Base-by-base conservation (phyloP, 2,329 filamentous ascomycete species). In the Xylariaceae sp. region DNA sequence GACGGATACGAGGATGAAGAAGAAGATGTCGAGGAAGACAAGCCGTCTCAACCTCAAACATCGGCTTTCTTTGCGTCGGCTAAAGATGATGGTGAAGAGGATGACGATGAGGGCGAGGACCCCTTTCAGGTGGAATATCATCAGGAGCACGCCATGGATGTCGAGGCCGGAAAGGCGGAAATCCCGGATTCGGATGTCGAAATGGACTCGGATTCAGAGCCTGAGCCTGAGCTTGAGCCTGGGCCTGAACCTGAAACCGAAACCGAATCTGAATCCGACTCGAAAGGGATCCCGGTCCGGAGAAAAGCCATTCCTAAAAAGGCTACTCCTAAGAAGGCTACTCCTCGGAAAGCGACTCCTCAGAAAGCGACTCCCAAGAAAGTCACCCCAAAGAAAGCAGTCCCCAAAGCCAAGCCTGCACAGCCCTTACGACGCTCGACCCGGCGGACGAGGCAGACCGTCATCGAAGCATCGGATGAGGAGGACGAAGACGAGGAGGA, bases 71-170 rank as follows among this genome's bases (percentile, higher is more conserved):
- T 70, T 45, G 59, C 65, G 0, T 51, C 56, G 3, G 54, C 60
- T 35, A 15, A 62, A 4, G 58, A 60, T 4, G 55, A 66, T n/a
- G 65, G 23, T 30, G 23, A 30, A 5, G 23, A 70, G n/a, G 62
- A 68, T 48, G 65, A 65, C 1, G 65, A 67, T 18, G 67, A 70
- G 11, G 67, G 56, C 7, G 58, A 69, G 9, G 64, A 72, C 51
- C 67, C 68, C 8, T 69, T 71, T 15, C 61, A 71, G 57, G 66
- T 71, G 13, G 70, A 72, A 35, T 69, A 70, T 50, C 65, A 68
- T n/a, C 23, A 30, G 5, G 62, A 64, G 17, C 18, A 62, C 23
- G 11, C 10, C 2, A 37, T 58, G 6, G 51, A 61, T 10, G 42
- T 57, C 13, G 47, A 58, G 17, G n/a, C 62, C 5, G 51, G 61